A percentile compares a stretch with the other conserved stretches of the same genome.
Evolutionary conservation across 1,284 basidiomycete species (phyloP).

Genomic region (Mycosarcoma maydis): DNA sequence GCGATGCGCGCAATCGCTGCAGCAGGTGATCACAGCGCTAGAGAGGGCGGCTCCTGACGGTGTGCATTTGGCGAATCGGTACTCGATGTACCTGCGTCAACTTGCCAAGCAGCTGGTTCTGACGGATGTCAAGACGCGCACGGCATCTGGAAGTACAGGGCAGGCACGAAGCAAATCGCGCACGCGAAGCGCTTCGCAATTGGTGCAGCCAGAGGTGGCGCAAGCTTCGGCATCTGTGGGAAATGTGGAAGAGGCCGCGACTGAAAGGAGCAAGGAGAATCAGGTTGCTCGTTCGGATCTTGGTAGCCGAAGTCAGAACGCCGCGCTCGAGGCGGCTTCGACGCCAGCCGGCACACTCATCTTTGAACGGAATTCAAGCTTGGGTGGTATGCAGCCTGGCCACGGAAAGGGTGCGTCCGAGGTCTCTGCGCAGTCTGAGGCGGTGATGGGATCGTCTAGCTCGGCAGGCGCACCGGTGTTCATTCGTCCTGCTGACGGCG

Average conservation of each 20-base stretch:
- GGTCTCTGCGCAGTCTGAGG: neutral
- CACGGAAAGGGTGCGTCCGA: neutral
- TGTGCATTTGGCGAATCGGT: conserved; percentile 43
- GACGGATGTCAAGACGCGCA: conserved; percentile 43
- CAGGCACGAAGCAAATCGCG: conserved; percentile 16
- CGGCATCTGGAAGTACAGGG: conserved; percentile 1
- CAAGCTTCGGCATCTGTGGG: neutral
- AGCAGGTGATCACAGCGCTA: conserved; percentile 46
- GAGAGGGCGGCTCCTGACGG: conserved; percentile 43
- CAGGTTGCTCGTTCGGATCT: neutral
- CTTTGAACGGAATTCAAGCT: neutral
- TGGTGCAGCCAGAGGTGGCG: conserved; percentile 3
- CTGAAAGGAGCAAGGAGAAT: neutral
- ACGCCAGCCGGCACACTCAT: neutral
- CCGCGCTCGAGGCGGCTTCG: neutral
- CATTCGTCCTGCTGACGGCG: neutral
- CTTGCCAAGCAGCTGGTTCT: conserved; percentile 46
- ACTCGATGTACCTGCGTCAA: conserved; percentile 47
- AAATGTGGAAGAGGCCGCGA: neutral
- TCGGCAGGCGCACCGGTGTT: conserved; percentile 2
- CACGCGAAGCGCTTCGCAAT: conserved; percentile 7
- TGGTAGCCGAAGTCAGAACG: neutral
- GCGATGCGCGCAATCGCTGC: conserved; percentile 44
- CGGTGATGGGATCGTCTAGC: conserved; percentile 1
- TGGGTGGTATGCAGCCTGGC: neutral